Percentiles rank a stretch among this genome's conserved stretches.
These are phyloP conservation scores for Botryotinia globosa DNA, from an alignment of 2,329 filamentous ascomycete genomes.

Conservation along the genomic window DNA sequence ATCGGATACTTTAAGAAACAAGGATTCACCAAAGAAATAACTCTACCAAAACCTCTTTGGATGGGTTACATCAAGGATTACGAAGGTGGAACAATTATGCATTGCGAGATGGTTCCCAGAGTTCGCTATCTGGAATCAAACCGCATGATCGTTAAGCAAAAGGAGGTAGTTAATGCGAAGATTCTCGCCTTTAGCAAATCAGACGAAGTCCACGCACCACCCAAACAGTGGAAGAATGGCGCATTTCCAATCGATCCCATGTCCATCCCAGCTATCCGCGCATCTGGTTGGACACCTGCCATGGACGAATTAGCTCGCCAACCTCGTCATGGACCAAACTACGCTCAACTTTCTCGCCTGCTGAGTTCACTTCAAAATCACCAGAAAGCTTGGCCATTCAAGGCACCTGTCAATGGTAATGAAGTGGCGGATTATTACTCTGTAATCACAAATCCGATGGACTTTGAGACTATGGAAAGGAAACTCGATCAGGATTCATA, in stretches of 20 bases:
- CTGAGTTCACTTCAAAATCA: constrained; percentile 96
- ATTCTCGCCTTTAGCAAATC: constrained; percentile 87
- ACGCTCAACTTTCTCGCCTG: constrained; percentile 87
- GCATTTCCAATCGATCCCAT: constrained; percentile 77
- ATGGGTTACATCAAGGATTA: constrained; percentile 99
- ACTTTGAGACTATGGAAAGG: constrained; percentile 89
- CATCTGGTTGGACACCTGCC: constrained; percentile 90
- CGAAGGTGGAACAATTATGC: constrained; percentile 98
- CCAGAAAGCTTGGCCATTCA: constrained; percentile 89
- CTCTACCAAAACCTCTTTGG: constrained; percentile 84
- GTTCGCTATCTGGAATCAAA: constrained; percentile 92
- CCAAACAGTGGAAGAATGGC: constrained; percentile 79
- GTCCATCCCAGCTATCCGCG: constrained; percentile 81
- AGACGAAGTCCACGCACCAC: constrained; percentile 82
- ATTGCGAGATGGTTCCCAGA: constrained; percentile 93
- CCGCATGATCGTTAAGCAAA: constrained; percentile 95
- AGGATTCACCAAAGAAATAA: constrained; percentile 98
- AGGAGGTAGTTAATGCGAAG: constrained; percentile 91
- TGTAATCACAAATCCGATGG: constrained; percentile 97
- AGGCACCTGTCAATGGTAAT: constrained; percentile 88
- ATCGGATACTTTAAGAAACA: constrained; percentile 99
- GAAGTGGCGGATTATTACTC: constrained; percentile 99
- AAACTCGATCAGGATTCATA: constrained; percentile 95
- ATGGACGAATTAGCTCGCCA: constrained; percentile 97
- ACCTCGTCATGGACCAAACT: constrained; percentile 92